A percentile compares a stretch with the other conserved stretches of the same genome.
These are phyloP conservation scores for Apiospora marii DNA, from an alignment of 2,329 filamentous ascomycete genomes.

Conservation along the genomic window DNA sequence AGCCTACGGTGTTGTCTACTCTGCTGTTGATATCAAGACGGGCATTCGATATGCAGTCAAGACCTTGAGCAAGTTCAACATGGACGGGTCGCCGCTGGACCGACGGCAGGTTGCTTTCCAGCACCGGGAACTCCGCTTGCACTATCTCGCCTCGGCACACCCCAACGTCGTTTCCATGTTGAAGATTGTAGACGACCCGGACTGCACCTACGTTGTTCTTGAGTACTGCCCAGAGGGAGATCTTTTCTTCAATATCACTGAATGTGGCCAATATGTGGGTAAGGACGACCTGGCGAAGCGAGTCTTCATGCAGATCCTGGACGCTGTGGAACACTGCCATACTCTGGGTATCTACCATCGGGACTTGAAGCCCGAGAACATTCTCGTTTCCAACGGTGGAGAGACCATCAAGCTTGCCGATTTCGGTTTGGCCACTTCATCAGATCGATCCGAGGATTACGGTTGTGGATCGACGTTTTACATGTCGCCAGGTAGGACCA, in stretches of 20 bases:
- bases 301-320: slow-evolving; percentile 93
- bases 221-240: slow-evolving; percentile 98
- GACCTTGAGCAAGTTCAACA: slow-evolving; percentile 90
- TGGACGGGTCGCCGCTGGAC: slow-evolving; percentile 76
- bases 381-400: slow-evolving; percentile 88
- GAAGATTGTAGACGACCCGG: slow-evolving; percentile 89
- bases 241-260: slow-evolving; percentile 96
- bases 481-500: slow-evolving; percentile 92
- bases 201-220: slow-evolving; percentile 95
- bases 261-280: slow-evolving; percentile 90
- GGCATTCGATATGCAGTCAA: slow-evolving; percentile 92
- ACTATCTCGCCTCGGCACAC: slow-evolving; percentile 88
- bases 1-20: slow-evolving; percentile 96
- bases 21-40: slow-evolving; percentile 83
- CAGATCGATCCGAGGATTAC: slow-evolving; percentile 87
- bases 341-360: slow-evolving; percentile 93
- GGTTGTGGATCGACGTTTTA: slow-evolving; percentile 99
- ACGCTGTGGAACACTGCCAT: slow-evolving; percentile 97
- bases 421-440: slow-evolving; percentile 92
- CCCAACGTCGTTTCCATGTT: slow-evolving; percentile 92
- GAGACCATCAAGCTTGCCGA: slow-evolving; percentile 95
- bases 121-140: slow-evolving; percentile 89
- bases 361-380: slow-evolving; percentile 98
- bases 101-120: slow-evolving; percentile 88
- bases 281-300: slow-evolving; percentile 88